Conservation (phyloP, 805 yeast genomes). For the Candida stauntonica region DNA sequence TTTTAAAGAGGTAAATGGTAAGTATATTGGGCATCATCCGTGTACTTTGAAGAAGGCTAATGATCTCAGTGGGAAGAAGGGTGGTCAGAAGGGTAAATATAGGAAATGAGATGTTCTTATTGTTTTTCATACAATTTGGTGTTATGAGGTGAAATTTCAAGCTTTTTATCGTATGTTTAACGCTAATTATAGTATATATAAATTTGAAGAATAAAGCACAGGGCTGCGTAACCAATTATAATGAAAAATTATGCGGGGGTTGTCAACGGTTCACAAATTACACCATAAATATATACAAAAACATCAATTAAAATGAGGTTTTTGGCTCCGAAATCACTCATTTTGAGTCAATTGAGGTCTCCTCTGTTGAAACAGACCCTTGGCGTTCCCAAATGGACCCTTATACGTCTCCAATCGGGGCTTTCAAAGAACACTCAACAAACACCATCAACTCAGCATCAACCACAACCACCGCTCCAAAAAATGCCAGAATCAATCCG, state of each 20-base stretch:
- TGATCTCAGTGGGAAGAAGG: constrained; percentile 23
- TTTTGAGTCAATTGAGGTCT: no score
- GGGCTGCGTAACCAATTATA: no score
- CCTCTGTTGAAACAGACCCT: not conserved
- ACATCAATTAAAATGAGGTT: no score
- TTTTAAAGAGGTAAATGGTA: constrained; percentile 72
- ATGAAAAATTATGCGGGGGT: no score
- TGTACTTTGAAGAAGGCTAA: constrained; percentile 63
- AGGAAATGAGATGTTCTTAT: not conserved
- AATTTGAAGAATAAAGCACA: no score
- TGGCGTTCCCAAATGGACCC: not conserved
- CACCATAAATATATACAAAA: no score
- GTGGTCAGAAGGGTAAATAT: constrained; percentile 20
- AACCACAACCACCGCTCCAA: constrained; percentile 4
- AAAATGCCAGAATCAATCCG: constrained; percentile 20
- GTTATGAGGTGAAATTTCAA: no score
- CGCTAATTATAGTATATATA: no score
- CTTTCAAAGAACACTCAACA: not conserved
- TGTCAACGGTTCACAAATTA: no score
- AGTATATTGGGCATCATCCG: constrained; percentile 71
- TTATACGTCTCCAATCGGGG: constrained; percentile 3
- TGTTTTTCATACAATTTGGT: not conserved
- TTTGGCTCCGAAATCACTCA: no score
- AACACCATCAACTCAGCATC: not conserved
- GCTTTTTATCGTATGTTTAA: no score